Percentiles rank a stretch among this genome's conserved stretches.
Evolutionary conservation across 345 rosid genomes (phyloP).

Genomic region (Dovyalis caffra): DNA sequence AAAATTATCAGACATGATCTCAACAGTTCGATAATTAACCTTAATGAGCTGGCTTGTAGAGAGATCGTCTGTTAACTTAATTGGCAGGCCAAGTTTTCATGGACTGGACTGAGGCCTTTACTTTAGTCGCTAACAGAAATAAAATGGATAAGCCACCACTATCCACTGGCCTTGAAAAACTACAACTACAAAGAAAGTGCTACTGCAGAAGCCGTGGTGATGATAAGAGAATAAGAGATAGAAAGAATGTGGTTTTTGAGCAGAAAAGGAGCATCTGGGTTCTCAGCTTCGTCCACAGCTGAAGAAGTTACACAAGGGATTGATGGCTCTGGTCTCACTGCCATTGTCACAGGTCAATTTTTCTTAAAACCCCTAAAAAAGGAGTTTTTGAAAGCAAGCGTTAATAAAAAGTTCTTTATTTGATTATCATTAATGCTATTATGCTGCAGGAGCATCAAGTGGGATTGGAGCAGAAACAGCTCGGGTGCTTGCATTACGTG

Average conservation of each 20-base stretch:
- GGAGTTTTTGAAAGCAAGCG: not conserved
- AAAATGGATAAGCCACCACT: not conserved
- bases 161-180: not conserved
- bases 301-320: constrained; percentile 76
- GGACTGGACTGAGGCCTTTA: not conserved
- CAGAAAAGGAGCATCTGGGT: constrained; percentile 67
- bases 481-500: constrained; percentile 19
- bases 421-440: not conserved
- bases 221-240: not conserved
- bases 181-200: not conserved
- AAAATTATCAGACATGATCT: not conserved
- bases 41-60: not conserved
- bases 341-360: constrained; percentile 62
- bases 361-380: not conserved
- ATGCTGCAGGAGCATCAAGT: constrained; percentile 62
- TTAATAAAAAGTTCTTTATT: not conserved
- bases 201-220: not conserved
- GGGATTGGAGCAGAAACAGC: constrained; percentile 74
- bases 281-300: constrained; percentile 71
- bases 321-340: constrained; percentile 71
- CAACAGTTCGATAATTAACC: not conserved
- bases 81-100: not conserved
- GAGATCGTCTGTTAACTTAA: not conserved
- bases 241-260: constrained; percentile 51
- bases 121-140: not conserved